Conservation (phyloP, 2,329 filamentous ascomycete genomes). For the Ophiocordyceps sinensis region DNA sequence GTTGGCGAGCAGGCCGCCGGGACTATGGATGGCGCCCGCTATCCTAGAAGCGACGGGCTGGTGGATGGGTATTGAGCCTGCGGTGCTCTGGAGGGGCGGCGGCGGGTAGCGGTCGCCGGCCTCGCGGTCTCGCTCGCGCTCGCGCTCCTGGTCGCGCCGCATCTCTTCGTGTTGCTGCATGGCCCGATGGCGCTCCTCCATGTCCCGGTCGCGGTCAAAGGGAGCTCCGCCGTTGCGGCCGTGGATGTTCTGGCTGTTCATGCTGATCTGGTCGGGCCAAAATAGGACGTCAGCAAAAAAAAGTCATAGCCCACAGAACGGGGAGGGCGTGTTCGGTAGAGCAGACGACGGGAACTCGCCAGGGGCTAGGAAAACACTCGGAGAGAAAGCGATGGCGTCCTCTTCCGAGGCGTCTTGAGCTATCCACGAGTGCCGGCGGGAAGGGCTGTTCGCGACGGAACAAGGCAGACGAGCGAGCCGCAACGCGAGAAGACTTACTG, state of each 20-base stretch:
- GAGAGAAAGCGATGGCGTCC: background rate
- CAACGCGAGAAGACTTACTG: constrained; percentile 15
- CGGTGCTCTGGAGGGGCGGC: constrained; percentile 67
- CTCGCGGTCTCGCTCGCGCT: constrained; percentile 47
- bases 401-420: background rate
- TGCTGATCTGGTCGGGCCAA: constrained; percentile 15
- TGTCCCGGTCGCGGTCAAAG: constrained; percentile 34
- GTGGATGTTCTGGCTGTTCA: constrained; percentile 33
- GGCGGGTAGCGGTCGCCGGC: constrained; percentile 53
- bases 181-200: constrained; percentile 32
- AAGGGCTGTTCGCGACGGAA: constrained; percentile 3
- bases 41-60: constrained; percentile 81
- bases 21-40: constrained; percentile 74
- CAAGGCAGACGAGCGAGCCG: constrained; percentile 5
- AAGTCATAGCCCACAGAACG: background rate
- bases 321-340: too few species aligned
- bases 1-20: constrained; percentile 71
- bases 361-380: background rate
- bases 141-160: constrained; percentile 36
- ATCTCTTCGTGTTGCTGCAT: constrained; percentile 33
- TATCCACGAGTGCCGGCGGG: constrained; percentile 6
- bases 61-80: constrained; percentile 80
- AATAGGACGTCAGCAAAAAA: background rate
- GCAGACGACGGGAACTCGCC: background rate
- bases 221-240: constrained; percentile 21